These are phyloP conservation scores for Populus tomentosa DNA, from an alignment of 441 rosid genomes.

Conservation along the genomic window DNA sequence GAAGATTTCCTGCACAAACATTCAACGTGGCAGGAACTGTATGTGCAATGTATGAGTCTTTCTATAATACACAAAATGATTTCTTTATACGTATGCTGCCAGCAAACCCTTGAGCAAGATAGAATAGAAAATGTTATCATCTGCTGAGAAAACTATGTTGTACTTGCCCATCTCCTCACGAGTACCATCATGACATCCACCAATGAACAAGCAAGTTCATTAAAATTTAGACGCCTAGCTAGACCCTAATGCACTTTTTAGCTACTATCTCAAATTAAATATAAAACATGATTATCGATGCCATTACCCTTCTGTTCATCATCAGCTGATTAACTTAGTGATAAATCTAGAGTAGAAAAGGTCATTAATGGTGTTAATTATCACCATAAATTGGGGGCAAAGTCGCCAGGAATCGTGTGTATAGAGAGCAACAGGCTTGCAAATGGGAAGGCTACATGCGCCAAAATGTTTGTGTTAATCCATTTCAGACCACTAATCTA, in stretches of 20 bases:
- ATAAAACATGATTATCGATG: neutral
- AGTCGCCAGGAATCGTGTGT: constrained; percentile 2
- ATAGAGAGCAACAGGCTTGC: constrained; percentile 7
- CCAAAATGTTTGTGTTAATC: constrained; percentile 7
- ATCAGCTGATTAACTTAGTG: constrained; percentile 22
- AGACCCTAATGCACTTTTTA: constrained; percentile 18
- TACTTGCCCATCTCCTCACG: constrained; percentile 23
- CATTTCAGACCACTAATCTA: constrained; percentile 9
- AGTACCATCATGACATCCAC: constrained; percentile 32
- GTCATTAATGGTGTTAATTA: neutral
- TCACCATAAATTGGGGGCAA: constrained; percentile 1
- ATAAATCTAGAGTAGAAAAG: neutral
- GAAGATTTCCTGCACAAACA: neutral
- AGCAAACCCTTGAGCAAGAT: constrained; percentile 21
- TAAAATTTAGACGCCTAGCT: too few species aligned
- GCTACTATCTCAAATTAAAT: neutral
- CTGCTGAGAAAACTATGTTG: constrained; percentile 28
- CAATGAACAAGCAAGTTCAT: constrained; percentile 7
- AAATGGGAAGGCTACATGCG: constrained; percentile 14
- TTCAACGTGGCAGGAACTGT: neutral
- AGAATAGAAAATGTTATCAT: constrained; percentile 33
- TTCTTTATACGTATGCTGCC: constrained; percentile 21
- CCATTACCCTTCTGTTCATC: constrained; percentile 5
- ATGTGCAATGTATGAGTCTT: neutral
- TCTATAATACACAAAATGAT: neutral